Conservation (phyloP, 257 asterid species). For the Dorcoceras hygrometricum region DNA sequence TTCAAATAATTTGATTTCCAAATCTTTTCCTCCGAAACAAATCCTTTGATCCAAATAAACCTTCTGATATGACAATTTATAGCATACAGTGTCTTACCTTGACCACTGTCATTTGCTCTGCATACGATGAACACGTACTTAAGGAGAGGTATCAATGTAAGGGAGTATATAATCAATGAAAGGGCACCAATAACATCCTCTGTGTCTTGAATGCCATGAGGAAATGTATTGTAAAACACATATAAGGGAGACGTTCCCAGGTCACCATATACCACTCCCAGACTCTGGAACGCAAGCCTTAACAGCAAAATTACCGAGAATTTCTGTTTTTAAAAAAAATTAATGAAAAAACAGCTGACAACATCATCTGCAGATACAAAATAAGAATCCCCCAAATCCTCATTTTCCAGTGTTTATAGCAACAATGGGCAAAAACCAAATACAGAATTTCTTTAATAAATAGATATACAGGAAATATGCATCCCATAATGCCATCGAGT, state of each 20-base stretch:
- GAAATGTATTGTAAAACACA: conserved; percentile 93
- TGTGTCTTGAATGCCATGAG: conserved; percentile 64
- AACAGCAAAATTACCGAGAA: conserved; percentile 73
- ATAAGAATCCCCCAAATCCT: conserved; percentile 5
- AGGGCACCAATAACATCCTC: conserved; percentile 94
- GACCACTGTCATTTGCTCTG: conserved; percentile 93
- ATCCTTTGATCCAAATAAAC: too few relatives aligned
- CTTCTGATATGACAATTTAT: background rate
- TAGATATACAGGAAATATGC: too few relatives aligned
- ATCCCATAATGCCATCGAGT: too few relatives aligned
- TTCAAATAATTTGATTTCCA: too few relatives aligned
- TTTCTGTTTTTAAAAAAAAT: conserved; percentile 48
- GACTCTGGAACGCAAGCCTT: conserved; percentile 96
- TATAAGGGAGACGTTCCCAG: conserved; percentile 96
- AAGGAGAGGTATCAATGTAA: conserved; percentile 93
- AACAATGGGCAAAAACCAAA: too few relatives aligned
- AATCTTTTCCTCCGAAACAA: too few relatives aligned
- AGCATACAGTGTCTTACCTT: conserved; percentile 49
- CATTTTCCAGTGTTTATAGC: too few relatives aligned
- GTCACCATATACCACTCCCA: conserved; percentile 98
- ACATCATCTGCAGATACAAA: conserved; percentile 4
- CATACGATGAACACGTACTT: conserved; percentile 96
- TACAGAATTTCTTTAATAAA: too few relatives aligned
- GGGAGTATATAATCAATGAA: conserved; percentile 89
- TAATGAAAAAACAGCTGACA: conserved; percentile 19